Evolutionary conservation across 495 filamentous ascomycete genomes (phyloP).

Genomic region (Annulohypoxylon maeteangense): DNA sequence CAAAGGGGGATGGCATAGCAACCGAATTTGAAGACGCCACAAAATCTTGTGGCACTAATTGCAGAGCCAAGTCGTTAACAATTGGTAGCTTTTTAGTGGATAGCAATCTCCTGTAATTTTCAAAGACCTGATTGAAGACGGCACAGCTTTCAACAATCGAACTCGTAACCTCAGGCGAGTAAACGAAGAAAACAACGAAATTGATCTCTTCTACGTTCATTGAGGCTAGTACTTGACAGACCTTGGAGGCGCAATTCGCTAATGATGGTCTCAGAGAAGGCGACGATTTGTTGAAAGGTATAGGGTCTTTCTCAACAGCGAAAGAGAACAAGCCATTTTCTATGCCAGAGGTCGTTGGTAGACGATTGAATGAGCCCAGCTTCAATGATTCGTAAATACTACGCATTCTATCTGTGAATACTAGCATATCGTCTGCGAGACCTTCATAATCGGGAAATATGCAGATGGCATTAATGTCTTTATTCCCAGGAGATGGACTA

Average conservation of each 20-base stretch:
- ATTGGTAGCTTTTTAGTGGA: constrained; percentile 61
- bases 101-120: constrained; percentile 69
- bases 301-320: constrained; percentile 52
- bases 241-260: constrained; percentile 41
- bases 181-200: constrained; percentile 87
- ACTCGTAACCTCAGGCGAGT: constrained; percentile 72
- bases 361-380: constrained; percentile 74
- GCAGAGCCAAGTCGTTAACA: constrained; percentile 78
- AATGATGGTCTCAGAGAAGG: constrained; percentile 48
- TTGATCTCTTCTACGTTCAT: constrained; percentile 59
- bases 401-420: constrained; percentile 76
- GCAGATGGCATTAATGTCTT: constrained; percentile 82
- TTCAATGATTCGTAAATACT: constrained; percentile 82
- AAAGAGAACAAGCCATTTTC: constrained; percentile 70
- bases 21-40: constrained; percentile 73
- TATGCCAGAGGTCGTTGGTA: constrained; percentile 61
- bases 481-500: constrained; percentile 77
- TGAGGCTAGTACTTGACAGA: constrained; percentile 52
- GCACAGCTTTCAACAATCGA: constrained; percentile 80
- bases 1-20: constrained; percentile 71
- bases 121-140: constrained; percentile 79
- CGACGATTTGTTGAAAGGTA: constrained; percentile 45
- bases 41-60: constrained; percentile 80
- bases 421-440: constrained; percentile 66
- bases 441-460: constrained; percentile 75